Evolutionary conservation across 306 rosid genomes (phyloP), one percentile per base, ranked within the genome.

Genomic region (Cicer cuneatum): DNA sequence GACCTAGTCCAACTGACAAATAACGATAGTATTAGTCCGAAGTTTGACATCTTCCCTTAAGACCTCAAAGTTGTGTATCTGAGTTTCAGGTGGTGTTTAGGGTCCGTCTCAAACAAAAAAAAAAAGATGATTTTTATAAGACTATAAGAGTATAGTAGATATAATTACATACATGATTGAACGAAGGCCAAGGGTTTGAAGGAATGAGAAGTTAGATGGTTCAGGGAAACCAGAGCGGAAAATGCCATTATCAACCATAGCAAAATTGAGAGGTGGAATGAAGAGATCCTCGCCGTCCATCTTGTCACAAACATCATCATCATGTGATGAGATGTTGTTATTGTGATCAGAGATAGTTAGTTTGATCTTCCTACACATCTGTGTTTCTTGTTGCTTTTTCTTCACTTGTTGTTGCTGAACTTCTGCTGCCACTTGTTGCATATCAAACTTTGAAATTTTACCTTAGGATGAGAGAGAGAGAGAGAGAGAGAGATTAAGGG

Each of bases 191-290:
- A 95, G 87, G 72, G 91, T 85, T 61, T 92, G 90, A 29, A 95
- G 87, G 86, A 95, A 95, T 53, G 90, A 69, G 84, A 95, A 92
- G 93, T 95, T 92, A 71, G 87, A 82, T 8, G 92, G 87, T 48
- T 87, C 87, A 13, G 99, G 99, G 81, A 95, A 95, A 37, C 99
- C 99, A 33, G 98, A 95, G 69, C 99, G 84, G 84, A 92, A 95
- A 87, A 95, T 86, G 97, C 98, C 98, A 19, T 85, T 85, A 72
- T 95, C 99, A 43, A 95, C 99, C 85, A 89, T 79, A 29, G 99
- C 70, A 75, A 95, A 95, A 94, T 95, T 95, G 79, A 92, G 86
- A 14, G 99, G 98, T n/a, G 96, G 99, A 8, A 83, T 47, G 77
- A 85, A 89, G 66, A 79, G 83, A 76, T 83, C 90, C 40, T 95